Percentiles rank a stretch among this genome's conserved stretches.
phyloP scores from a whole-genome alignment of 495 filamentous ascomycete species.

The Penicillium cosmopolitanum region DNA sequence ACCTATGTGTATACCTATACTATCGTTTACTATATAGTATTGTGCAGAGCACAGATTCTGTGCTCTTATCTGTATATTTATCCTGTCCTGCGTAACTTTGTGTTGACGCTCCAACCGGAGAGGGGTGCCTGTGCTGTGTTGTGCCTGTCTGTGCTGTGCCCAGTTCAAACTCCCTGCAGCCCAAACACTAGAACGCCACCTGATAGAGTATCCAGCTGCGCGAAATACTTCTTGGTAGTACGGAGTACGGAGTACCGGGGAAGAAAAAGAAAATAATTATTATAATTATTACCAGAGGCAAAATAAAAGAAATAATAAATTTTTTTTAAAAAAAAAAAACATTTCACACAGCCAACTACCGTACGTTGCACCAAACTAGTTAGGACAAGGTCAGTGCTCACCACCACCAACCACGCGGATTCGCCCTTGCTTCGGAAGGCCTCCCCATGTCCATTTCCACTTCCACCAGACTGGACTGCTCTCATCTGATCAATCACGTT shows the following conservation, averaged over 20 bases:
- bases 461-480: background rate
- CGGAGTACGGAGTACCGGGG: too few relatives aligned
- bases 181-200: background rate
- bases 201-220: background rate
- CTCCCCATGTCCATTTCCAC: too few relatives aligned
- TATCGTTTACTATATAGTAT: too few relatives aligned
- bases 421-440: background rate
- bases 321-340: too few relatives aligned
- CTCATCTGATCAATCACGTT: slow-evolving; percentile 26
- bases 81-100: background rate
- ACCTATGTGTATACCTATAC: too few relatives aligned
- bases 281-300: background rate
- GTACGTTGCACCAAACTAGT: too few relatives aligned
- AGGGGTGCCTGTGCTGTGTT: background rate
- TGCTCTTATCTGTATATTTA: background rate
- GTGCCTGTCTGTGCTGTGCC: background rate
- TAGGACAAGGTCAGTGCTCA: too few relatives aligned
- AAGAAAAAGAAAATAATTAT: background rate
- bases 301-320: background rate
- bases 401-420: slow-evolving; percentile 13
- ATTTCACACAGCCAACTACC: too few relatives aligned
- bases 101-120: slow-evolving; percentile 2
- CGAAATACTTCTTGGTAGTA: background rate
- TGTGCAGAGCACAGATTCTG: too few relatives aligned
- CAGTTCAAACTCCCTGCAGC: background rate